Base-by-base conservation (phyloP, 2,329 filamentous ascomycete genomes). In the Microsporum ferrugineum region DNA sequence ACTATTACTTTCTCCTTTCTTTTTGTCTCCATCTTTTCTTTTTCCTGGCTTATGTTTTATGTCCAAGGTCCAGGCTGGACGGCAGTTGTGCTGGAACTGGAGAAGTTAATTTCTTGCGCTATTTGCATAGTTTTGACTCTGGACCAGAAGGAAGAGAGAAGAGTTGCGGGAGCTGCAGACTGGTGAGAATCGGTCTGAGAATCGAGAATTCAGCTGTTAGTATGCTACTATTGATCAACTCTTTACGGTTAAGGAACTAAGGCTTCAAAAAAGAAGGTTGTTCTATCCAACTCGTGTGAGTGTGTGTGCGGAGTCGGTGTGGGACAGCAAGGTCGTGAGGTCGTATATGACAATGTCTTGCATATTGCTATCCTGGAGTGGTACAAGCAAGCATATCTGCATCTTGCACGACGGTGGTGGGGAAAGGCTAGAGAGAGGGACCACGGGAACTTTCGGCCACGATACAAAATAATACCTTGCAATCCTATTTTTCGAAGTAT, bases 301-400 rank as follows among this genome's bases (percentile, higher is more conserved):
- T 55, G 49, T 55, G 33, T 36, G 49, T 29, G 49, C 49, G 49
- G 49, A 55, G 49, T 36, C 27, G 31, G 17, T 57, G 34, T 57
- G 55, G 55, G 39, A 57, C 34, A 27, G 31, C 55, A 31, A 57
- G 36, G 55, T 57, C 39, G 36, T 57, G 55, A 57, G 55, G 55
- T 57, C 17, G 39, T 57, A 57, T 43, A 51, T 45, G 62, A 60
- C 45, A 62, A 63, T 63, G 60, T 62, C 62, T 63, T 63, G 62
- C 62, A 63, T 63, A 60, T 41, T 41, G 12, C 38, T 58, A 56
- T 45, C 60, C 60, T 58, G 12, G 45, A 55, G 62, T 63, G 43
- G 60, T 59, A 63, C 62, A 62, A 59, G 57, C 62, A 17, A 55
- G 49, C 49, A 36, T 34, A 6, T 34, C 49, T 36, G 60, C 55